Evolutionary conservation across 2,329 filamentous ascomycete species (phyloP), one percentile per base, ranked within the genome.

Genomic region (Geoglossum cookeanum): DNA sequence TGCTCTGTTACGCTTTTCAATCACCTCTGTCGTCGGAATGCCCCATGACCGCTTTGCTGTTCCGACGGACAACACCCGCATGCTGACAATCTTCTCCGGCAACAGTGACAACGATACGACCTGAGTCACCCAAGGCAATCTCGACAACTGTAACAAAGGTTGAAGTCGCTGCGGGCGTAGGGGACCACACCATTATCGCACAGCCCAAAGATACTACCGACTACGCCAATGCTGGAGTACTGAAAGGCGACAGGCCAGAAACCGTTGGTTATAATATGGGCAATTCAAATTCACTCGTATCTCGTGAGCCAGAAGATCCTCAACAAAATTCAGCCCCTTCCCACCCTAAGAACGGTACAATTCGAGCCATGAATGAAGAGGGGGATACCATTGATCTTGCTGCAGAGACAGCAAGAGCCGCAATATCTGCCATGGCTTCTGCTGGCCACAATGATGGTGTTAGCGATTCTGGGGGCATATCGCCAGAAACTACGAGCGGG

Each of bases 361-460:
- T 37, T 32, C 33, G 30, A 4, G 9, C 22, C 8, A 35, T 17
- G 33, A 35, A 53, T 8, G 49, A 9, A n/a, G 33, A 37, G 11
- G 49, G 30, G 15, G 33, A 53, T 22, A 35, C 49, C 15, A 9
- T 6, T 37, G 35, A 13, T 15, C 39, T 55, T 15, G 54, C 54
- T 55, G n/a, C 54, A 11, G 22, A 55, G 37, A 48, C 54, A 11
- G 54, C 54, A 13, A 48, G 44, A n/a, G 37, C 54, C 45, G 54
- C 35, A 45, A 55, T 55, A 48, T 39, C n/a, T 44, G 54, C 27
- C 32, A 55, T 55, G 44, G 44, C 11, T 44, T 29, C 54, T 44
- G n/a, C 9, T 27, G 54, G 13, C 4, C 32, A n/a, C 7, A 37
- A 17, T 44, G 53, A 33, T 9, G 48, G 13, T 6, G 48, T 52